Percentiles rank a stretch among this genome's conserved stretches.
Conservation (phyloP, 1,139 yeast species). For the Pichia kudriavzevii region DNA sequence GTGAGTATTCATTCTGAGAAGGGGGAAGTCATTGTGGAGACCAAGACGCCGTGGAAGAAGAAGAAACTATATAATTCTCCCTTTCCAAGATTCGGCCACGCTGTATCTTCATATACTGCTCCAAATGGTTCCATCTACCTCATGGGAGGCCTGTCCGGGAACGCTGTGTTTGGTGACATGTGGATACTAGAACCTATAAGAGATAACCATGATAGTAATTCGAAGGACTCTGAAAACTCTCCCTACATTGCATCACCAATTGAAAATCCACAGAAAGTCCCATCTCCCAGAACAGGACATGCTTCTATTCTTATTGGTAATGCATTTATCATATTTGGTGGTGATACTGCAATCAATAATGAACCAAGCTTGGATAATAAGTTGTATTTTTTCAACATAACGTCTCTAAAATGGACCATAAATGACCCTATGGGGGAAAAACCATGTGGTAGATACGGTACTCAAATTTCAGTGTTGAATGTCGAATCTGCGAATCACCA, state of each 20-base stretch:
- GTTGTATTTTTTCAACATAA: constrained; percentile 81
- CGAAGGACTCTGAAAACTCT: constrained; percentile 9
- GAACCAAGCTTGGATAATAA: constrained; percentile 76
- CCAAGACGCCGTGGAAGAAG: constrained; percentile 68
- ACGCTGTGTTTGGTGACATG: constrained; percentile 88
- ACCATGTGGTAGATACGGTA: constrained; percentile 94
- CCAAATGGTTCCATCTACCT: constrained; percentile 79
- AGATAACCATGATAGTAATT: constrained; percentile 11
- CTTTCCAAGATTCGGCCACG: constrained; percentile 91
- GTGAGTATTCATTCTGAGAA: too few relatives aligned
- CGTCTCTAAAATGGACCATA: constrained; percentile 84
- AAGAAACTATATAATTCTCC: constrained; percentile 70
- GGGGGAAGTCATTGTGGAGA: too few relatives aligned
- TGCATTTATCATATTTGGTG: constrained; percentile 93
- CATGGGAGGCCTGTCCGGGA: constrained; percentile 94
- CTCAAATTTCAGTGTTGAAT: constrained; percentile 46
- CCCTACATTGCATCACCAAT: constrained; percentile 54
- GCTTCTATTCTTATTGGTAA: constrained; percentile 89
- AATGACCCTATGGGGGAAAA: constrained; percentile 76
- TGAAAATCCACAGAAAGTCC: constrained; percentile 63
- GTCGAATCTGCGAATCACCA: constrained; percentile 25
- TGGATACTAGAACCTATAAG: constrained; percentile 63
- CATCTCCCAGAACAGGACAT: constrained; percentile 96
- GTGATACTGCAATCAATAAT: constrained; percentile 84
- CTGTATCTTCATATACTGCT: constrained; percentile 67